Base-by-base conservation (phyloP, 371 early-diverging fungal genomes). In the Scutellospora calospora region DNA sequence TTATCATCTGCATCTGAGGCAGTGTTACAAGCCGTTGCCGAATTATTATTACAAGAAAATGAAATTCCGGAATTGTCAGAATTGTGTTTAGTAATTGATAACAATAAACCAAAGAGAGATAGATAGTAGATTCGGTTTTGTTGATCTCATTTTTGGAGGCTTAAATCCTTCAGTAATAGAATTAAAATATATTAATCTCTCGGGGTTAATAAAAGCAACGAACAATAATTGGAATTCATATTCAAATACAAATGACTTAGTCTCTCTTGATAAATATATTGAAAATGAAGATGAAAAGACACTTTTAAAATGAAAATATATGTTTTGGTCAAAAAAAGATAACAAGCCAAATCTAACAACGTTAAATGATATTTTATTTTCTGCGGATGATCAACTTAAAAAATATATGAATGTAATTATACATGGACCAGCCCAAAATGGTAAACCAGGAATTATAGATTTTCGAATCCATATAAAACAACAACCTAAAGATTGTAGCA, bases 251-350 rank as follows among this genome's bases (percentile, higher is more conserved):
- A 51, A 25, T 69, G 71, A 69, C 27, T 51, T 69, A 49, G 71
- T 9, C n/a, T 2, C 25, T 49, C 16, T 69, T 69, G 71, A 69
- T 35, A 69, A 69, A 51, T 22, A 29, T 27, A 27, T 69, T 69
- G 52, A 69, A 25, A 69, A 51, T 69, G 71, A 69, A 69, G 51
- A 69, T 18, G 29, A 69, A 69, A 69, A 14, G 22, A 51, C 11
- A 27, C 71, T 69, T 12, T 51, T 69, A 29, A 25, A 69, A 69
- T 11, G 71, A 27, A 69, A 69, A 49, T 69, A 14, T 41, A 69
- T 69, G 52, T 69, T 69, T 69, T 69, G 71, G 71, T 68, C 68
- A 41, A 68, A 68, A 68, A 22, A 38, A 12, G 20, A 68, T 22
- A 68, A 45, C 25, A n/a, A 41, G 18, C 49, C 68, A 68, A 68